Conservation (phyloP, 2,329 filamentous ascomycete genomes). For the Ascochyta rabiei region DNA sequence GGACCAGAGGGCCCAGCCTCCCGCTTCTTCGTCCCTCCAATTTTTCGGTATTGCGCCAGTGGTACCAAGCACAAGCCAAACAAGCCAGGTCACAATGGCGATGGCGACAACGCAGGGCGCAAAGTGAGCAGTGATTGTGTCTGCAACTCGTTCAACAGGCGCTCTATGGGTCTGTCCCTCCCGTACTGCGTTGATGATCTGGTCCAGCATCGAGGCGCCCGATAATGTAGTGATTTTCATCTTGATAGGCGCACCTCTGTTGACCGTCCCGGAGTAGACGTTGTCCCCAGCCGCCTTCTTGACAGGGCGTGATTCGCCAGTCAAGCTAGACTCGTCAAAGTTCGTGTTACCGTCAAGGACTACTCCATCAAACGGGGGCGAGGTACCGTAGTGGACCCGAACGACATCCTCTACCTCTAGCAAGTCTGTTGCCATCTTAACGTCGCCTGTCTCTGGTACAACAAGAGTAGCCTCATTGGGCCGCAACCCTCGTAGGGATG, state of each 20-base stretch:
- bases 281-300: slow-evolving; percentile 67
- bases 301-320: slow-evolving; percentile 74
- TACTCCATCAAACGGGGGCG: slow-evolving; percentile 81
- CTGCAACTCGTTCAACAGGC: slow-evolving; percentile 76
- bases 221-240: slow-evolving; percentile 68
- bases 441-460: slow-evolving; percentile 49
- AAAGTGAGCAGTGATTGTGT: slow-evolving; percentile 75
- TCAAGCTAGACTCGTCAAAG: slow-evolving; percentile 92
- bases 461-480: slow-evolving; percentile 78
- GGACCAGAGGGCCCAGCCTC: slow-evolving; percentile 75
- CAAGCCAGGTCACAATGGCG: slow-evolving; percentile 72
- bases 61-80: slow-evolving; percentile 71
- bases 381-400: slow-evolving; percentile 76
- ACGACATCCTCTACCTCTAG: slow-evolving; percentile 65
- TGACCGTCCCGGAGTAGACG: slow-evolving; percentile 76
- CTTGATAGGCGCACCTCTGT: slow-evolving; percentile 68
- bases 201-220: slow-evolving; percentile 77
- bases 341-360: slow-evolving; percentile 63
- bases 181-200: slow-evolving; percentile 76
- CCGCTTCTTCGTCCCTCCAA: slow-evolving; percentile 61
- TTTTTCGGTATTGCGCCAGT: slow-evolving; percentile 62
- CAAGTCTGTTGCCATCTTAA: slow-evolving; percentile 66
- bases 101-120: slow-evolving; percentile 74
- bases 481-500: slow-evolving; percentile 76
- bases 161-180: slow-evolving; percentile 79